Evolutionary conservation across 139 green algal species (phyloP).

Genomic region (Chlamydomonas applanata): DNA sequence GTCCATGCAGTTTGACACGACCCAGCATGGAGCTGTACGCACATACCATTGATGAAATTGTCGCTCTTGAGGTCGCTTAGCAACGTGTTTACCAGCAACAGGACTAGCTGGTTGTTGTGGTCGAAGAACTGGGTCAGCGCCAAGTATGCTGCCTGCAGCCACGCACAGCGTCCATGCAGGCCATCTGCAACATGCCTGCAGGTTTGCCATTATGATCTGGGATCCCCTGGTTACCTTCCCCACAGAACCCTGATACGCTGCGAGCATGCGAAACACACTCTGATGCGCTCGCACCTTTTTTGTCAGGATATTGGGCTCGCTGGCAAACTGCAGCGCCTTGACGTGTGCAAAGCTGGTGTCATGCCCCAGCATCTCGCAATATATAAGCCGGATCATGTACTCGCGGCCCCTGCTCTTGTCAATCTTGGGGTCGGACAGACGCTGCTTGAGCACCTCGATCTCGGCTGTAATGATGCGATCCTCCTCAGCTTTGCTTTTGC

Average conservation of each 20-base stretch:
- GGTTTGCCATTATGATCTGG: neutral
- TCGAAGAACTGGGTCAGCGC: constrained; percentile 89
- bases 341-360: constrained; percentile 89
- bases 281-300: constrained; percentile 45
- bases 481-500: constrained; percentile 65
- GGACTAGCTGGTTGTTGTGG: constrained; percentile 85
- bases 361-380: constrained; percentile 98
- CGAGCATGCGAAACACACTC: neutral
- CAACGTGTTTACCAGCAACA: constrained; percentile 96
- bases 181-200: no score
- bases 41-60: constrained; percentile 85
- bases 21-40: neutral
- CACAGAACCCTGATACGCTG: no score
- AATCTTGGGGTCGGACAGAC: constrained; percentile 69
- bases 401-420: constrained; percentile 76
- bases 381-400: constrained; percentile 90
- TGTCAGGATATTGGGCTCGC: constrained; percentile 55
- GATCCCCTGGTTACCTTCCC: neutral
- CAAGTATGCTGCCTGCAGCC: constrained; percentile 86
- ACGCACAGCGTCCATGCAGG: no score
- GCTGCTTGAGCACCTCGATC: constrained; percentile 79
- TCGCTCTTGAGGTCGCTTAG: constrained; percentile 89
- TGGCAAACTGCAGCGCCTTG: constrained; percentile 54
- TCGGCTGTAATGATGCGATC: constrained; percentile 81
- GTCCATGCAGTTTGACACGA: neutral